Percentiles rank a stretch among this genome's conserved stretches.
phyloP scores from a whole-genome alignment of 805 yeast genomes.

The Yarrowia yakushimensis region DNA sequence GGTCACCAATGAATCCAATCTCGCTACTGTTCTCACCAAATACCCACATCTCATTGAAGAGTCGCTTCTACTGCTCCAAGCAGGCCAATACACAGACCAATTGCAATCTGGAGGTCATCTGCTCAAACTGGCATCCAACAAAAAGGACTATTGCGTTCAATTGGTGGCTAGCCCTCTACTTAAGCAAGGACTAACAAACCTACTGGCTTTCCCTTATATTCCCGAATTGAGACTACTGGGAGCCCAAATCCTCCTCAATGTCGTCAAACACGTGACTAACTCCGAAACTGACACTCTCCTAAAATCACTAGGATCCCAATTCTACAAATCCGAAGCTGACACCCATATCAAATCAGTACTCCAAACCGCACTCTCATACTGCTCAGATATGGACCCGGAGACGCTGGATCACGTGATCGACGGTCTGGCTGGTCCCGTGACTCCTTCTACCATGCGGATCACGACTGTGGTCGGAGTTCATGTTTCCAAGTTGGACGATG shows the following conservation, averaged over 20 bases:
- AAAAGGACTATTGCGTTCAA: background rate
- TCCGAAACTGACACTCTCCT: background rate
- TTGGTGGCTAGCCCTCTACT: background rate
- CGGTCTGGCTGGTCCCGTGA: background rate
- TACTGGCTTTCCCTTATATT: slow-evolving; percentile 3
- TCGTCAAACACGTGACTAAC: slow-evolving; percentile 1
- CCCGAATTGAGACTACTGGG: slow-evolving; percentile 14
- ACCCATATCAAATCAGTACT: background rate
- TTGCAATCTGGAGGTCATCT: slow-evolving; percentile 17
- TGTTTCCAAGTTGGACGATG: slow-evolving; percentile 1
- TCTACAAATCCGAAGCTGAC: slow-evolving; percentile 2
- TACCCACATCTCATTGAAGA: background rate
- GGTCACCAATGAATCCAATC: background rate
- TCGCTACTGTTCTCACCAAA: background rate
- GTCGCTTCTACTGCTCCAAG: background rate
- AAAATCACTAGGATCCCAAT: background rate
- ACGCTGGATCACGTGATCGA: slow-evolving; percentile 1
- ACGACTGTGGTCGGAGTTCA: slow-evolving; percentile 12
- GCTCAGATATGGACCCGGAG: background rate
- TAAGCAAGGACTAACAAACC: background rate
- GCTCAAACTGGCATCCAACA: slow-evolving; percentile 12
- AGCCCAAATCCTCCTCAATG: slow-evolving; percentile 4
- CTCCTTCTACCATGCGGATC: background rate
- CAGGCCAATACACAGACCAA: slow-evolving; percentile 9
- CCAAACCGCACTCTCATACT: slow-evolving; percentile 2